A percentile compares a stretch with the other conserved stretches of the same genome.
These are phyloP conservation scores for Russula olivacea DNA, from an alignment of 768 basidiomycete species.

Conservation along the genomic window DNA sequence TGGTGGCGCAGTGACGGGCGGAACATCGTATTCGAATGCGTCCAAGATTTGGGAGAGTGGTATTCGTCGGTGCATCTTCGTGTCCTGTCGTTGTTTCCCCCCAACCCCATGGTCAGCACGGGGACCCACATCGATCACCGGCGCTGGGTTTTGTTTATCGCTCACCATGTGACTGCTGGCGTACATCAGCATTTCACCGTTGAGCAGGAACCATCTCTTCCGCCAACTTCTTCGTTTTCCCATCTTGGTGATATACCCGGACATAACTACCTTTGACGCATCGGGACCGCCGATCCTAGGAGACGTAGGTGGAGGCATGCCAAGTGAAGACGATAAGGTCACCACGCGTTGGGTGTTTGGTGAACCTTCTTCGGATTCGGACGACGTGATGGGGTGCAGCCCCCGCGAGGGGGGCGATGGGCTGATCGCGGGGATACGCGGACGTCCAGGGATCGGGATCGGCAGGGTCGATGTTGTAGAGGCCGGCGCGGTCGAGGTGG, in stretches of 20 bases:
- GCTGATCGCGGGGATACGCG: constrained; percentile 33
- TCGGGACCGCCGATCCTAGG: constrained; percentile 45
- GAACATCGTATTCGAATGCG: constrained; percentile 81
- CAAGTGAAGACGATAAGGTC: constrained; percentile 31
- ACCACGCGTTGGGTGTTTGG: constrained; percentile 30
- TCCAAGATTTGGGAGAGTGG: constrained; percentile 82
- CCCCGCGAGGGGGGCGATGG: constrained; percentile 46
- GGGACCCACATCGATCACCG: constrained; percentile 14
- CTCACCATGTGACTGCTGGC: constrained; percentile 92
- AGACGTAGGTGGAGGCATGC: constrained; percentile 38
- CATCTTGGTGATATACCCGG: constrained; percentile 95
- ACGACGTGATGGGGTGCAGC: constrained; percentile 55
- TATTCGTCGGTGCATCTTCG: constrained; percentile 82
- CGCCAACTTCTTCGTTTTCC: constrained; percentile 93
- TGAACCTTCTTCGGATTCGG: constrained; percentile 71
- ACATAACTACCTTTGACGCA: constrained; percentile 71
- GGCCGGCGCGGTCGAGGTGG: background rate
- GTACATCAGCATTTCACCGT: constrained; percentile 81
- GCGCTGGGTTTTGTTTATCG: constrained; percentile 14
- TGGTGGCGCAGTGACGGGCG: constrained; percentile 39
- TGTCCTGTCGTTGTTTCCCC: constrained; percentile 52
- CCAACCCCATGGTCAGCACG: background rate
- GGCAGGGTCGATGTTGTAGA: constrained; percentile 36
- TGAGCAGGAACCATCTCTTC: constrained; percentile 96
- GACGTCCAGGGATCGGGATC: constrained; percentile 45